Percentiles rank a stretch among this genome's conserved stretches.
Evolutionary conservation across 768 basidiomycete genomes (phyloP).

Genomic region (Lactifluus rugatus): DNA sequence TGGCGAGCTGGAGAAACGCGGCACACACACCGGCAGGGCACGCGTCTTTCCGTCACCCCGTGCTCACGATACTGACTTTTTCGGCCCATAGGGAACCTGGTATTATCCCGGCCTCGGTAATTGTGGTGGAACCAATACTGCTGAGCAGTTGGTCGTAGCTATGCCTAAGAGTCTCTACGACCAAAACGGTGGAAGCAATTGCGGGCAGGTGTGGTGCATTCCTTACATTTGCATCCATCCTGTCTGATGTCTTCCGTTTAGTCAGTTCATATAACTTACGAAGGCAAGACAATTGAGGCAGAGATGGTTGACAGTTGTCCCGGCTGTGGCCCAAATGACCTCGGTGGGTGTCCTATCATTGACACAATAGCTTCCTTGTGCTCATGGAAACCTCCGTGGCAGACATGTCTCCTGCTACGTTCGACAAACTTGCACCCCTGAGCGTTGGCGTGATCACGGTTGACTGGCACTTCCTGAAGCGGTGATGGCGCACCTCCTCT

Average conservation of each 20-base stretch:
- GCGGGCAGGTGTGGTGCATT: constrained; percentile 9
- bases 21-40: constrained; percentile 48
- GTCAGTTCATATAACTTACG: not conserved
- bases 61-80: constrained; percentile 1
- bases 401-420: constrained; percentile 17
- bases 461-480: constrained; percentile 2
- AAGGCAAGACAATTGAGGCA: constrained; percentile 11
- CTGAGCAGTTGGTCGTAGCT: constrained; percentile 5
- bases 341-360: constrained; percentile 8
- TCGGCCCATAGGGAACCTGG: constrained; percentile 14
- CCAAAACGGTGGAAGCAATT: constrained; percentile 2
- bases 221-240: not conserved
- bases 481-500: not conserved
- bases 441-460: not conserved
- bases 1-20: constrained; percentile 38
- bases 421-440: not conserved
- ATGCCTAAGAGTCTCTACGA: constrained; percentile 11
- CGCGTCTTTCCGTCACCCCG: constrained; percentile 21
- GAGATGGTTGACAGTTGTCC: constrained; percentile 14
- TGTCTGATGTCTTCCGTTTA: not conserved
- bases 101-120: constrained; percentile 13
- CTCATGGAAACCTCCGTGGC: not conserved
- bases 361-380: not conserved
- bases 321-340: constrained; percentile 9
- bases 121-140: constrained; percentile 9